A percentile compares a stretch with the other conserved stretches of the same genome.
Evolutionary conservation across 768 basidiomycete genomes (phyloP).

Genomic region (Suillus subalutaceus): DNA sequence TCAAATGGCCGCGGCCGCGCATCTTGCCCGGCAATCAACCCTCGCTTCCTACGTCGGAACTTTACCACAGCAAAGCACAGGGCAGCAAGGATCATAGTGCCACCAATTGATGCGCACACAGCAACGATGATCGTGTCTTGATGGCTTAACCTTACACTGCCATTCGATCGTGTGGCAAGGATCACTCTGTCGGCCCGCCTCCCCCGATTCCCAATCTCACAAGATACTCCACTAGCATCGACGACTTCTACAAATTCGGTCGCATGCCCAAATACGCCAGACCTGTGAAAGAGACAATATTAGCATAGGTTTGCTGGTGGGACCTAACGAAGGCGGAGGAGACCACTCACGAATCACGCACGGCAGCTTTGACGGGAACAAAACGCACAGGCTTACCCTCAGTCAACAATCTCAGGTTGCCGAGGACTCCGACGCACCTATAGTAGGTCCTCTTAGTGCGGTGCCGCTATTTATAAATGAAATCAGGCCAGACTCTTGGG

Average conservation of each 20-base stretch:
- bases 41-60: constrained; percentile 19
- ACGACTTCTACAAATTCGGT: constrained; percentile 9
- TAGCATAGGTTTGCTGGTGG: not conserved
- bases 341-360: constrained; percentile 46
- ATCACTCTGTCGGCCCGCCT: not conserved
- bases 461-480: constrained; percentile 46
- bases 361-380: constrained; percentile 33
- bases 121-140: constrained; percentile 17
- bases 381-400: constrained; percentile 8
- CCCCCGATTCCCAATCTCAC: not conserved
- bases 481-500: constrained; percentile 37
- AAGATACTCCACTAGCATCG: constrained; percentile 11
- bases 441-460: constrained; percentile 26
- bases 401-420: constrained; percentile 2
- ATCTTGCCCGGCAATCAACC: constrained; percentile 23
- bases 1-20: constrained; percentile 30
- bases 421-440: constrained; percentile 39
- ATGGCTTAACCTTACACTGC: constrained; percentile 7
- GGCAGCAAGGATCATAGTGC: constrained; percentile 19
- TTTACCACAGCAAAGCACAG: constrained; percentile 22
- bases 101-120: constrained; percentile 26
- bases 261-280: constrained; percentile 36
- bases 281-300: constrained; percentile 28
- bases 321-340: not conserved
- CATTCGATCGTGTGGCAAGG: constrained; percentile 1